phyloP scores from a whole-genome alignment of 2,329 filamentous ascomycete species.

The Verticillium klebahnii region DNA sequence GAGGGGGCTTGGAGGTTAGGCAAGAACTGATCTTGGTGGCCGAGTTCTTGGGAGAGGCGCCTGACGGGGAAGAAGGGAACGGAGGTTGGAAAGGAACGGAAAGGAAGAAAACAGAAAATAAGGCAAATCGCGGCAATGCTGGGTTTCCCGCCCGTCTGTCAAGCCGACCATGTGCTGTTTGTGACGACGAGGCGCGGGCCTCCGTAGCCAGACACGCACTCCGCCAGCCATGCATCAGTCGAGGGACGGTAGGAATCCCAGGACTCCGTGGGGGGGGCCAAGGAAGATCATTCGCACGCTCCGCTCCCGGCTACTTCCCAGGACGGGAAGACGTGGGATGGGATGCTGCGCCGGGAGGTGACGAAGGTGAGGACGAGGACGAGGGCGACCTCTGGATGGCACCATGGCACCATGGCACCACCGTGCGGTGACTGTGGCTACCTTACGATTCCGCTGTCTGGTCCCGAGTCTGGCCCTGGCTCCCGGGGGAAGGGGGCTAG shows the following conservation, averaged over 20 bases:
- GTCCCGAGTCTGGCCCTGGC: not conserved
- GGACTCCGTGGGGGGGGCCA: not conserved
- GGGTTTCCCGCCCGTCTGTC: not conserved
- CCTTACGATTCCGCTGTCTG: not conserved
- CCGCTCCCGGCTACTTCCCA: not conserved
- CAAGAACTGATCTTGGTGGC: not conserved
- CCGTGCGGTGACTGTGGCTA: not conserved
- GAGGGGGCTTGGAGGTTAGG: not conserved
- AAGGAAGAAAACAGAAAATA: not conserved
- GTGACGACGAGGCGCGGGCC: not conserved
- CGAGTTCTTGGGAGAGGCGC: not conserved
- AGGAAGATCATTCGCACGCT: not conserved
- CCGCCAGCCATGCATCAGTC: not conserved
- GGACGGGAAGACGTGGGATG: not conserved
- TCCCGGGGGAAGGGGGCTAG: no score
- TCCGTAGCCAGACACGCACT: not conserved
- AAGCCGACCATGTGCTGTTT: not conserved
- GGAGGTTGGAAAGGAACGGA: not conserved
- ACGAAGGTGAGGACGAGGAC: not conserved
- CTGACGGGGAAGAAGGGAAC: not conserved
- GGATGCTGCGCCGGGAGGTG: not conserved
- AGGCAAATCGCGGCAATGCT: not conserved
- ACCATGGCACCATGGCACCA: not conserved
- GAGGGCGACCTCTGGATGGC: not conserved
- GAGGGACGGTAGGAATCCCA: not conserved